Conservation (phyloP, 2,329 filamentous ascomycete genomes). For the Ophiostoma ips region DNA sequence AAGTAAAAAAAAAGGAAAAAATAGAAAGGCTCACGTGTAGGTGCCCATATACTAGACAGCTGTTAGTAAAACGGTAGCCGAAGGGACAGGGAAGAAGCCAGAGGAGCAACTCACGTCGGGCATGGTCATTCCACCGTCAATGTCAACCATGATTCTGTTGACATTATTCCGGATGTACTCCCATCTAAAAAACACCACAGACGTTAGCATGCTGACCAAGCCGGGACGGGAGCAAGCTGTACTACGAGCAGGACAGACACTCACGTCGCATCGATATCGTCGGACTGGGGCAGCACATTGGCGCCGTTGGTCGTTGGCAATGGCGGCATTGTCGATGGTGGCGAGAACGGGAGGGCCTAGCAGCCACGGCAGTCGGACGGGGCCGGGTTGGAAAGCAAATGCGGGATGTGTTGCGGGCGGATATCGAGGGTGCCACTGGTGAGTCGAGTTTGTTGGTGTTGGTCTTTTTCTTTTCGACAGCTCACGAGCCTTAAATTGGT, state of each 20-base stretch:
- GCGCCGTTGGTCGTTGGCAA: conserved; percentile 1
- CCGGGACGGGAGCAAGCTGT: neutral
- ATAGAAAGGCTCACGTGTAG: conserved; percentile 53
- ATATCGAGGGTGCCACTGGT: neutral
- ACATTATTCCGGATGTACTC: conserved; percentile 77
- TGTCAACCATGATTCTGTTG: conserved; percentile 81
- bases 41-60: conserved; percentile 75
- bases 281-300: conserved; percentile 9
- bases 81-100: too few relatives aligned
- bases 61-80: neutral
- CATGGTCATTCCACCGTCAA: conserved; percentile 89
- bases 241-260: neutral
- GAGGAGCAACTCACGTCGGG: conserved; percentile 47
- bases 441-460: neutral
- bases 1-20: neutral
- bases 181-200: conserved; percentile 67
- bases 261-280: conserved; percentile 16
- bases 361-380: neutral
- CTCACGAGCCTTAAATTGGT: neutral
- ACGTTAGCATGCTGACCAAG: neutral
- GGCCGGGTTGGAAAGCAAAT: neutral
- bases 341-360: neutral
- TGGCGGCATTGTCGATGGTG: neutral
- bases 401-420: neutral
- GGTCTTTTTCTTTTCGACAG: neutral